These are phyloP conservation scores for Neurospora sp. DNA, from an alignment of 495 filamentous ascomycete genomes.

Conservation along the genomic window DNA sequence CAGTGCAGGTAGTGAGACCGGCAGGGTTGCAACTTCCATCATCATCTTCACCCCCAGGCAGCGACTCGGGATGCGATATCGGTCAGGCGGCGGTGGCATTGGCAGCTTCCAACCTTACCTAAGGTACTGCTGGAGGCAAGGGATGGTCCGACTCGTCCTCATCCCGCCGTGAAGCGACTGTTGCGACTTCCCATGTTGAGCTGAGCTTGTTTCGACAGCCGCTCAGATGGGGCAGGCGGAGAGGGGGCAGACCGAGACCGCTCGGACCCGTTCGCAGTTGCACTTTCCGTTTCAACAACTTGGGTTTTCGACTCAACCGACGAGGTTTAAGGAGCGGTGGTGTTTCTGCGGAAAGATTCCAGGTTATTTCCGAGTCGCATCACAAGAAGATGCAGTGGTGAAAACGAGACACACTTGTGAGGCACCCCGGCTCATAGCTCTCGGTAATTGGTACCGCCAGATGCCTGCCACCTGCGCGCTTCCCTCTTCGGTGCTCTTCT, in stretches of 20 bases:
- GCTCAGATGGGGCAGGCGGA: neutral
- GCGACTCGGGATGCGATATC: neutral
- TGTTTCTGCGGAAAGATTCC: neutral
- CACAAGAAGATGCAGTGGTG: neutral
- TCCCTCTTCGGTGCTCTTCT: neutral
- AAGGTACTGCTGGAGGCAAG: neutral
- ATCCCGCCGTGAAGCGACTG: neutral
- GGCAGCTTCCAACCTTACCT: neutral
- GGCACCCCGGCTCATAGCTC: neutral
- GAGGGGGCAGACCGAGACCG: neutral
- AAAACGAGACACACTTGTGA: neutral
- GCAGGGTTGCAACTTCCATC: neutral
- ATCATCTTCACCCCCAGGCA: neutral
- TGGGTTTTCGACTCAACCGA: neutral
- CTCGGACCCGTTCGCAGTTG: neutral
- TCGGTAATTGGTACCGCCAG: neutral
- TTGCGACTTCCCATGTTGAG: neutral
- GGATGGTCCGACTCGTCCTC: neutral
- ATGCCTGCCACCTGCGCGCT: constrained; percentile 7
- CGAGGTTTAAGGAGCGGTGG: neutral
- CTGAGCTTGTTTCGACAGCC: neutral
- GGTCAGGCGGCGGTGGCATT: neutral
- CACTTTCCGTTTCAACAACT: neutral
- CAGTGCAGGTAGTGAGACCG: neutral
- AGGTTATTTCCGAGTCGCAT: neutral